Conservation (phyloP, 129 eudicot genomes). For the Helichrysum umbraculigerum region DNA sequence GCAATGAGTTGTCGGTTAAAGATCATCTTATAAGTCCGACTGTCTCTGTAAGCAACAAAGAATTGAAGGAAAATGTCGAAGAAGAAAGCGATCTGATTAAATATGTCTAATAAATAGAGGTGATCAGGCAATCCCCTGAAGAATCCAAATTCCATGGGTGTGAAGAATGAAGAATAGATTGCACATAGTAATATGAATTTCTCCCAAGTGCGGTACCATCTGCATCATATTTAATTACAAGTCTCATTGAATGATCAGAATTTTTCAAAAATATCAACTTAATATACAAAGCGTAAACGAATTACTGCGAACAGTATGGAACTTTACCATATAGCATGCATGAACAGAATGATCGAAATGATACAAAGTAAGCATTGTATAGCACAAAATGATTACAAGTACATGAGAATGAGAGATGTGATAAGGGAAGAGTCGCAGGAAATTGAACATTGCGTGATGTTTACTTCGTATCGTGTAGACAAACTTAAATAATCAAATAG, state of each 20-base stretch:
- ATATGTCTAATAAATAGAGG: constrained; percentile 56
- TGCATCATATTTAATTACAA: constrained; percentile 30
- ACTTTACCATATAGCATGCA: no score
- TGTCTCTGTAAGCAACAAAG: constrained; percentile 77
- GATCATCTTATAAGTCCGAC: constrained; percentile 69
- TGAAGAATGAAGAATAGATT: constrained; percentile 68
- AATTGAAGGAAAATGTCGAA: constrained; percentile 61
- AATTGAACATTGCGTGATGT: no score
- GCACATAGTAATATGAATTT: constrained; percentile 67
- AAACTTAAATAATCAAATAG: no score
- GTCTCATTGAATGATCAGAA: neutral
- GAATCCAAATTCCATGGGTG: constrained; percentile 85
- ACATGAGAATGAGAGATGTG: no score
- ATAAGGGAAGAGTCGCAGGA: no score
- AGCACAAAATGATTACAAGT: no score
- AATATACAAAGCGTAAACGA: no score
- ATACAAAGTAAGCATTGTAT: no score
- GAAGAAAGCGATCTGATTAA: constrained; percentile 55
- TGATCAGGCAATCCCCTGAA: constrained; percentile 63
- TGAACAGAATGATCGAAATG: no score
- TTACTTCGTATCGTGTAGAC: no score
- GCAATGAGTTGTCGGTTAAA: constrained; percentile 65
- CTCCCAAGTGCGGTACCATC: constrained; percentile 68
- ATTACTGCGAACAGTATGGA: no score
- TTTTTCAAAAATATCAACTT: no score